A percentile compares a stretch with the other conserved stretches of the same genome.
Evolutionary conservation across 768 basidiomycete species (phyloP).

Genomic region (Suillus discolor): DNA sequence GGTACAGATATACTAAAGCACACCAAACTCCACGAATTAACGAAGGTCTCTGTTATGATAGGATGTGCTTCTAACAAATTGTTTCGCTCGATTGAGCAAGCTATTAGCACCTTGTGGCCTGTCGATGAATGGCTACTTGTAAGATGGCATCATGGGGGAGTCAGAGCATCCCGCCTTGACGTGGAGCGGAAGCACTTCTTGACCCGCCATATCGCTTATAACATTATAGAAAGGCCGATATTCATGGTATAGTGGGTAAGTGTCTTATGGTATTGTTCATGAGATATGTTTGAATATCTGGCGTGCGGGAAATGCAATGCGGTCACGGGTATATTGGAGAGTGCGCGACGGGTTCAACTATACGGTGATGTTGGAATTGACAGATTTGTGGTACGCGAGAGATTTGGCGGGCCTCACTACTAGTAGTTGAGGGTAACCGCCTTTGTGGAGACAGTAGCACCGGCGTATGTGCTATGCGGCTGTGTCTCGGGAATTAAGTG

Average conservation of each 20-base stretch:
- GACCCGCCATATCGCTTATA: no score
- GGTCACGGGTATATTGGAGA: neutral
- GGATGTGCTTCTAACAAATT: neutral
- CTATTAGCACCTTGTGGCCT: neutral
- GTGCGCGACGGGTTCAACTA: neutral
- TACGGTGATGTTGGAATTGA: conserved; percentile 39
- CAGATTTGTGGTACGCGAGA: conserved; percentile 54
- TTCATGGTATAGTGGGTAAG: no score
- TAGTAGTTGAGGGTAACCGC: conserved; percentile 69
- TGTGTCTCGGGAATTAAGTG: conserved; percentile 61
- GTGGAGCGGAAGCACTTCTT: no score
- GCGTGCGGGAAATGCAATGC: neutral
- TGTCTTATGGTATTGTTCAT: conserved; percentile 43
- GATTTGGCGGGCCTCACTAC: conserved; percentile 62
- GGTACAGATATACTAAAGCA: neutral
- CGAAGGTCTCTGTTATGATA: neutral
- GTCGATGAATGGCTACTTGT: no score
- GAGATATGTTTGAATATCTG: conserved; percentile 52
- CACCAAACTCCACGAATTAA: neutral
- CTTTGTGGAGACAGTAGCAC: conserved; percentile 66
- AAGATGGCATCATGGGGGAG: no score
- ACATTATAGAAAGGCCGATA: no score
- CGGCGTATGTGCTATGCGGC: no score
- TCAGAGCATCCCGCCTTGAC: no score
- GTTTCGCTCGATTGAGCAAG: neutral